These are phyloP conservation scores for Aspergillus pseudonomiae DNA, from an alignment of 2,329 filamentous ascomycete species.

Conservation along the genomic window DNA sequence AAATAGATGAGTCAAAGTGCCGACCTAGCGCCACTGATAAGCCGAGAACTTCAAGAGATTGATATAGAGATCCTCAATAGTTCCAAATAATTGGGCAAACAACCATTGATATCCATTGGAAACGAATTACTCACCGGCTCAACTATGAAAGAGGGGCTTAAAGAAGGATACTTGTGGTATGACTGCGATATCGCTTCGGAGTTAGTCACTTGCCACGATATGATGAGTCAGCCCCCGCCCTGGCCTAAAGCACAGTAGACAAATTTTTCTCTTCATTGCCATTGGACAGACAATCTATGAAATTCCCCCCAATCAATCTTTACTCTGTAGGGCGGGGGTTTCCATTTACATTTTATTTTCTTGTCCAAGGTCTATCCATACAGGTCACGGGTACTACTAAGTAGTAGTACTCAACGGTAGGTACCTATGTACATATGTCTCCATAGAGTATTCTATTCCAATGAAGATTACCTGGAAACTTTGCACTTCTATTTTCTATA, in stretches of 20 bases:
- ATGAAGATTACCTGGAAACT: background rate
- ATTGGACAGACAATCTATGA: background rate
- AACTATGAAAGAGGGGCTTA: conserved; percentile 15
- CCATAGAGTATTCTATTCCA: background rate
- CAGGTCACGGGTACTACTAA: background rate
- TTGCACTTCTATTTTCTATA: no score
- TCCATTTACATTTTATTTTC: background rate
- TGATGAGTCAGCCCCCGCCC: conserved; percentile 27
- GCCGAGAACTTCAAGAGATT: background rate
- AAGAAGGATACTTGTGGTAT: conserved; percentile 26
- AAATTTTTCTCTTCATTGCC: conserved; percentile 9
- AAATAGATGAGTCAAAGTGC: conserved; percentile 9
- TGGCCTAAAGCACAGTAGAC: background rate
- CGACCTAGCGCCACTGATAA: conserved; percentile 5
- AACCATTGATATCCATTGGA: background rate
- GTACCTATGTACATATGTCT: background rate
- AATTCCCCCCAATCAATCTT: background rate
- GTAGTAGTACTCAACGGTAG: background rate
- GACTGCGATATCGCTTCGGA: conserved; percentile 37
- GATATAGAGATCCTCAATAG: background rate
- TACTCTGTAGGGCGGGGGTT: no score
- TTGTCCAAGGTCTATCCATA: background rate
- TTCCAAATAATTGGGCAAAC: background rate
- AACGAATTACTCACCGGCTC: conserved; percentile 25
- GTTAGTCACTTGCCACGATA: conserved; percentile 20